Base-by-base conservation (phyloP, 352 stramenopile genomes). In the Phytophthora colocasiae region DNA sequence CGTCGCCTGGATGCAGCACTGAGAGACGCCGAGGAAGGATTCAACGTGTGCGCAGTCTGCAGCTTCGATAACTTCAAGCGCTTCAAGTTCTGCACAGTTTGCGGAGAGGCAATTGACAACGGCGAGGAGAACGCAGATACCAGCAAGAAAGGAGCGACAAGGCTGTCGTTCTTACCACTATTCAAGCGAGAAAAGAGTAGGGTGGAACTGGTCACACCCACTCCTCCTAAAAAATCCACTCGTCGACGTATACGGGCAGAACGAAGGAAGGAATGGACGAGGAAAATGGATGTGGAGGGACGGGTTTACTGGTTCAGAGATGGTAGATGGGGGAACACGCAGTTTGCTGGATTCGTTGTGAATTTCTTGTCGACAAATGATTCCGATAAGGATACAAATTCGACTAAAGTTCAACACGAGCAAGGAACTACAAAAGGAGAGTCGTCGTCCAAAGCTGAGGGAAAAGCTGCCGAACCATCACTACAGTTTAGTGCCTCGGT, bases 21-120 rank as follows among this genome's bases (percentile, higher is more conserved):
- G 17, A 72, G 71, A 44, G 68, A 80, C 32, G 75, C 75, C 2
- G 71, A 71, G 19, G 71, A 81, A 53, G 75, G 75, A 19, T 80
- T 73, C 48, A 75, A 77, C 44, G 58, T 58, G 44, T 83, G 75
- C 26, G 10, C 64, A 2, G 59, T 63, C 45, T 83, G 71, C 38
- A 64, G 67, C 27, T 83, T 83, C 38, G 71, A 80, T 62, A 83
- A 80, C 52, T 83, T 83, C 56, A 71, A 73, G 56, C 71, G 71
- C 17, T 65, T 71, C 51, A 64, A 65, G 39, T 83, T 78, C 52
- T 83, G 75, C 53, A 69, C 53, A 47, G 59, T 83, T 15, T 83
- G 75, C 51, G 71, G 75, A 38, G 70, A 77, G 27, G 60, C 39
- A 1, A 29, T 80, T 10, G 54, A 15, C 41, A 38, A 9, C n/a